Percentiles rank a stretch among this genome's conserved stretches.
These are phyloP conservation scores for Lactarius pseudohatsudake DNA, from an alignment of 768 basidiomycete genomes.

Conservation along the genomic window DNA sequence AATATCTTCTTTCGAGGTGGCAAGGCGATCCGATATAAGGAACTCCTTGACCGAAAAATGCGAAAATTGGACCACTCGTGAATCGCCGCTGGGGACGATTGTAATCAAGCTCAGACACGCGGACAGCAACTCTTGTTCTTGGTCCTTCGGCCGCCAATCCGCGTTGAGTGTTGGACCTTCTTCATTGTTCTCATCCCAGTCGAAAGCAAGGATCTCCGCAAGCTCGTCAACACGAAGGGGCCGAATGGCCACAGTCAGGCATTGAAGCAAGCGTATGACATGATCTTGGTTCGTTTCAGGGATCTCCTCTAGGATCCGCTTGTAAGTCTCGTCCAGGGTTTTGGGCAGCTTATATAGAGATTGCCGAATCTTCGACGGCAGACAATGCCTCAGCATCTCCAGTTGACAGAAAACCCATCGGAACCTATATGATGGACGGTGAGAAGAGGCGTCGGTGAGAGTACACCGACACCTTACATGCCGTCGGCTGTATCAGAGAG, in stretches of 20 bases:
- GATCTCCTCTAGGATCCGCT: not conserved
- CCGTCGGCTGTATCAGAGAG: not conserved
- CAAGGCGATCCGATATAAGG: not conserved
- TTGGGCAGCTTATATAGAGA: not conserved
- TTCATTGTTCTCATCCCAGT: not conserved
- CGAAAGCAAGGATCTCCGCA: not conserved
- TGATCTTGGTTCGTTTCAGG: not conserved
- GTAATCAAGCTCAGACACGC: not conserved
- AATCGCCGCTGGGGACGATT: not conserved
- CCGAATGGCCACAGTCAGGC: not conserved
- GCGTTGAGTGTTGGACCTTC: not conserved
- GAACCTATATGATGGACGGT: not conserved
- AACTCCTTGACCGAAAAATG: not conserved
- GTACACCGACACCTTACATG: not conserved
- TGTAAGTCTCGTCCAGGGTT: not conserved
- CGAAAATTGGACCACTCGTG: not conserved
- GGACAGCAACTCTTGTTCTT: not conserved
- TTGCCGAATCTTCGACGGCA: not conserved
- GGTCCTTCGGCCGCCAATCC: not conserved
- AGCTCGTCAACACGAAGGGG: not conserved
- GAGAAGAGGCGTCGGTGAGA: not conserved
- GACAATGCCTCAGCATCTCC: not conserved
- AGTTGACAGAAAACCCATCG: not conserved
- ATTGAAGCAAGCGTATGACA: not conserved
- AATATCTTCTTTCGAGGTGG: not conserved